Evolutionary conservation across 306 rosid species (phyloP).

Genomic region (Gastrolobium villosum): DNA sequence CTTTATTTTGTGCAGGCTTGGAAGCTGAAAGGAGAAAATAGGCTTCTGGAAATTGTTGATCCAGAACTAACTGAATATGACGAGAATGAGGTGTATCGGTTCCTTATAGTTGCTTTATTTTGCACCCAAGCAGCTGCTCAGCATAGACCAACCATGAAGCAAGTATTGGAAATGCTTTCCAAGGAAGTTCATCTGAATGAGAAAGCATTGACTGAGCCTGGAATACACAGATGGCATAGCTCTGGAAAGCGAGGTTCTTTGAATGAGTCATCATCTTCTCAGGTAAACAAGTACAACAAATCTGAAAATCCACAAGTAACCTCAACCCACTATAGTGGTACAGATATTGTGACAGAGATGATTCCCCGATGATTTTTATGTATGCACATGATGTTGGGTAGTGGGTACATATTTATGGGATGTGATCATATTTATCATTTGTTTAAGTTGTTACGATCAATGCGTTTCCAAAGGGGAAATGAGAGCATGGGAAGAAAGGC

Average conservation of each 20-base stretch:
- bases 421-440: conserved; percentile 14
- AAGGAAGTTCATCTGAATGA: conserved; percentile 80
- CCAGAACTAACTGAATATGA: conserved; percentile 63
- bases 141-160: conserved; percentile 87
- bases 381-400: neutral
- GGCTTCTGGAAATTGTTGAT: conserved; percentile 79
- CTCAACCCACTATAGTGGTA: conserved; percentile 40
- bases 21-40: conserved; percentile 73
- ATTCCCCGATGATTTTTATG: conserved; percentile 70
- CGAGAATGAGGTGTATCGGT: conserved; percentile 66
- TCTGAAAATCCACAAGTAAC: conserved; percentile 44
- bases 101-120: conserved; percentile 79
- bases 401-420: conserved; percentile 24
- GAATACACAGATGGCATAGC: conserved; percentile 58
- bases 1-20: conserved; percentile 65
- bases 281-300: conserved; percentile 45
- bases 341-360: conserved; percentile 60
- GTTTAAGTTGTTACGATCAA: conserved; percentile 42
- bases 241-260: conserved; percentile 38
- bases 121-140: conserved; percentile 84
- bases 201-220: conserved; percentile 74
- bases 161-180: conserved; percentile 87
- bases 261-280: conserved; percentile 64
- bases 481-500: conserved; percentile 28
- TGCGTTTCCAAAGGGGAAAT: conserved; percentile 34